phyloP scores from a whole-genome alignment of 345 rosid genomes.

The Iberis pinnata region DNA sequence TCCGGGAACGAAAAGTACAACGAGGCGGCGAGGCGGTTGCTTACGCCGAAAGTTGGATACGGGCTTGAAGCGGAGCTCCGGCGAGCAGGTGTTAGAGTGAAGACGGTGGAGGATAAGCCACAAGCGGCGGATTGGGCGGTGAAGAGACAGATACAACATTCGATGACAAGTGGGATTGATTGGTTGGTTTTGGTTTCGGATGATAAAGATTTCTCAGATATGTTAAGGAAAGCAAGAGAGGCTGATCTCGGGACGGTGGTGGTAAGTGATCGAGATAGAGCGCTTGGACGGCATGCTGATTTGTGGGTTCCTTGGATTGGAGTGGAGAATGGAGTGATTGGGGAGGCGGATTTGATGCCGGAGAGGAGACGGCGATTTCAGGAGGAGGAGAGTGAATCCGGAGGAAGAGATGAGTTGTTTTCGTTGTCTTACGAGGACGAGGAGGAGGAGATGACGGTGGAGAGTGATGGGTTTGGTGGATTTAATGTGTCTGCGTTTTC shows the following conservation, averaged over 20 bases:
- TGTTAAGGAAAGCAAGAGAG: conserved; percentile 73
- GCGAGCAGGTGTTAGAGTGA: conserved; percentile 76
- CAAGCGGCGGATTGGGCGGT: conserved; percentile 97
- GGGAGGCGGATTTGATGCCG: conserved; percentile 64
- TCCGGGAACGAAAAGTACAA: conserved; percentile 55
- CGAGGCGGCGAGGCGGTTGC: conserved; percentile 57
- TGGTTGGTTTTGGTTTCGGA: conserved; percentile 84
- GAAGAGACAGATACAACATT: conserved; percentile 88
- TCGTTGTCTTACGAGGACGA: conserved; percentile 39
- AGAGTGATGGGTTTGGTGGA: conserved; percentile 35
- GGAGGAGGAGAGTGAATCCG: conserved; percentile 6
- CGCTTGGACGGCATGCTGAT: conserved; percentile 67
- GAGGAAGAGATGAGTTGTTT: conserved; percentile 30
- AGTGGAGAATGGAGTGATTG: conserved; percentile 69
- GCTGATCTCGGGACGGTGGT: conserved; percentile 73
- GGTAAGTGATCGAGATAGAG: conserved; percentile 64
- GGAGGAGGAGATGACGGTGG: conserved; percentile 36
- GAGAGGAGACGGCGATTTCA: conserved; percentile 35
- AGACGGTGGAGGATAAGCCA: conserved; percentile 84
- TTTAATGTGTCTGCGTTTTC: not conserved
- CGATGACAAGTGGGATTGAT: conserved; percentile 78
- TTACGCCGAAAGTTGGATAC: conserved; percentile 61
- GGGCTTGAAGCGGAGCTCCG: conserved; percentile 68
- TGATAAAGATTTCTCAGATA: conserved; percentile 69
- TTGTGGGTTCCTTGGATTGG: conserved; percentile 88